Conservation (phyloP, 1,284 basidiomycete species). For the Cryptococcus sp. region DNA sequence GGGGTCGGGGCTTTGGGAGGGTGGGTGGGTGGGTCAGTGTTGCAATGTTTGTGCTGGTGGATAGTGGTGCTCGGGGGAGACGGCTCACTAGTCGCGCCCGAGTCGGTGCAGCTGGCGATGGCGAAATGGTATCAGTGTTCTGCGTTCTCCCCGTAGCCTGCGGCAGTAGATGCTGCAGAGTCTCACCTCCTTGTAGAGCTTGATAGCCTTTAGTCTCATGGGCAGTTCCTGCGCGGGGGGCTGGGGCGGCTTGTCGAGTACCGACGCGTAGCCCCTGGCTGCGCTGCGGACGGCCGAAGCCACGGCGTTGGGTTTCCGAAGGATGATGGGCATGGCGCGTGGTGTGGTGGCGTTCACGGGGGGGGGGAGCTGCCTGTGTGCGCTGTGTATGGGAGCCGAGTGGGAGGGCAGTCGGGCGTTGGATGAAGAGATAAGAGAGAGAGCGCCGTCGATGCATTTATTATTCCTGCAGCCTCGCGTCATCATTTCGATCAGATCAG, state of each 20-base stretch:
- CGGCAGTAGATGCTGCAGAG: not conserved
- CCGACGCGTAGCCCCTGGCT: slow-evolving; percentile 11
- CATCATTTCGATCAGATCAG: too few relatives aligned
- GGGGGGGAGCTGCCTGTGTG: too few relatives aligned
- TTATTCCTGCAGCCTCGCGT: too few relatives aligned
- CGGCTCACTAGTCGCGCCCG: slow-evolving; percentile 48
- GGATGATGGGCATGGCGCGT: not conserved
- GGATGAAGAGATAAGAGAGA: not conserved
- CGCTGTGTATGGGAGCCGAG: too few relatives aligned
- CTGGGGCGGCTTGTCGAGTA: slow-evolving; percentile 2
- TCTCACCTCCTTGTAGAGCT: slow-evolving; percentile 50
- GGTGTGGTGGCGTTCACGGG: not conserved
- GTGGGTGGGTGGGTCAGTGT: not conserved
- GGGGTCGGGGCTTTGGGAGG: slow-evolving; percentile 47
- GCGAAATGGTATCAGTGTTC: not conserved
- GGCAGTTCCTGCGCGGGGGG: slow-evolving; percentile 6
- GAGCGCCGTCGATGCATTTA: too few relatives aligned
- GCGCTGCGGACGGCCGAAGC: too few relatives aligned
- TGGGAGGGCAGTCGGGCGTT: too few relatives aligned
- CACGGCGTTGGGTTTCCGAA: too few relatives aligned
- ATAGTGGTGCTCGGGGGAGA: not conserved
- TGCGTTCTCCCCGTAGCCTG: not conserved
- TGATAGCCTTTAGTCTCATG: slow-evolving; percentile 41
- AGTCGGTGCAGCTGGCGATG: slow-evolving; percentile 44
- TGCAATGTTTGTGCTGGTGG: not conserved